Evolutionary conservation across 495 filamentous ascomycete species (phyloP), one percentile per base, ranked within the genome.

Genomic region (Podospora anserina): DNA sequence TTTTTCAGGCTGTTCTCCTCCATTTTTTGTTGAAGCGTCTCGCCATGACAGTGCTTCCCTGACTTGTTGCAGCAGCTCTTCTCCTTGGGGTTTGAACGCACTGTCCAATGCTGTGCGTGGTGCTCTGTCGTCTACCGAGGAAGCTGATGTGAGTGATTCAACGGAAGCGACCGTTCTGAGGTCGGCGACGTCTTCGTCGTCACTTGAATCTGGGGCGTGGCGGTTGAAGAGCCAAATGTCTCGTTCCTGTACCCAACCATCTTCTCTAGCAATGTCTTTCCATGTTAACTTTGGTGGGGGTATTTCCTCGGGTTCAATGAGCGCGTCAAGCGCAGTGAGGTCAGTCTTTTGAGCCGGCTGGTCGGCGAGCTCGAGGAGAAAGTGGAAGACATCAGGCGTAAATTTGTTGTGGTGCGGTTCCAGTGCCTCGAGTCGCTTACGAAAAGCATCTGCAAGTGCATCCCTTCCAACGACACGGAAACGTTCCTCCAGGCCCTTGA

Each of bases 401-500:
- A 84, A 92, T 77, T 88, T 85, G 64, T 80, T 80, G 11, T 79
- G 80, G 28, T 80, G 75, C 23, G 69, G 74, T 16, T 87, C 76
- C 19, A 96, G 77, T 67, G 88, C 86, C 13, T 83, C 79, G 27
- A 94, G 78, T 26, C 92, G 88, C 23, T 76, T 74, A 23, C 83
- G 79, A 15, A 97, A 82, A 7, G 91, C 92, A 69, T 92, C 88
- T n/a, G 92, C 92, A 28, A 97, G 78, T 18, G 88, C 86, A 75
- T 97, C 93, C 67, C 88, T 85, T 76, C 90, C 88, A 34, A 91
- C 82, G 61, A 97, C 83, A 54, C 87, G 85, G 76, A 96, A 96
- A 72, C 94, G 94, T 78, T 99, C 95, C 69, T 92, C 90, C 19
- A 96, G 82, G 3, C 95, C 95, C 26, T 89, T 86, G 5, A 96